Base-by-base conservation (phyloP, 257 asterid species). In the Euphrasia confusa region DNA sequence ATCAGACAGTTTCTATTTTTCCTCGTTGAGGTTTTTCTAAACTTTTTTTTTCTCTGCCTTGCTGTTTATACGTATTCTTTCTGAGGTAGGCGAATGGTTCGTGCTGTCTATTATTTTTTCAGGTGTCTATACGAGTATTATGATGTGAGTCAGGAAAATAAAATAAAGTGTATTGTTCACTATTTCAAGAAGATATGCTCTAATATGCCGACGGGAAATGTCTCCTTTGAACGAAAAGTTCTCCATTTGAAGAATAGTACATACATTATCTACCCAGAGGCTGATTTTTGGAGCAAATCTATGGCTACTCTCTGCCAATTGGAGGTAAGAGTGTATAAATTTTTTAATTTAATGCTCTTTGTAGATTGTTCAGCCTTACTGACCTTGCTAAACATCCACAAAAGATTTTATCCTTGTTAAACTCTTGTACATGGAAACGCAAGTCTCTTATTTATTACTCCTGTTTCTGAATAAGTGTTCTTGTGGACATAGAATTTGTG, bases 161-260 rank as follows among this genome's bases (percentile, higher is more conserved):
- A 91, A 76, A 72, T 91, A 67, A 91, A 78, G 76, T 91, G 96
- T 75, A 81, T 91, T 54, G 52, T 84, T 68, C 96, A 91, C 70
- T 91, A 91, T 72, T 88, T 91, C 79, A 84, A 77, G 80, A 88
- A 74, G 80, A 78, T 88, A 67, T 78, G 77, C 74, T 69, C 76
- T 40, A 64, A 67, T 47, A 79, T 83, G 81, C 90, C 92, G 14
- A 12, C 7, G 35, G 96, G 95, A 52, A 75, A 78, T 68, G 87
- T 91, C 63, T 88, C 98, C 37, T 91, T 82, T 74, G 92, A 91
- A 84, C 74, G 98, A 15, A 91, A 86, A 70, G 90, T 91, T 75
- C 92, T 88, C 60, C 80, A 79, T 64, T 61, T 67, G 53, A 70
- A 66, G 58, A 68, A 58, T 75, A 72, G 65, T 47, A 70, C 66